Conservation (phyloP, 495 filamentous ascomycete genomes). For the Aspergillus baeticus region DNA sequence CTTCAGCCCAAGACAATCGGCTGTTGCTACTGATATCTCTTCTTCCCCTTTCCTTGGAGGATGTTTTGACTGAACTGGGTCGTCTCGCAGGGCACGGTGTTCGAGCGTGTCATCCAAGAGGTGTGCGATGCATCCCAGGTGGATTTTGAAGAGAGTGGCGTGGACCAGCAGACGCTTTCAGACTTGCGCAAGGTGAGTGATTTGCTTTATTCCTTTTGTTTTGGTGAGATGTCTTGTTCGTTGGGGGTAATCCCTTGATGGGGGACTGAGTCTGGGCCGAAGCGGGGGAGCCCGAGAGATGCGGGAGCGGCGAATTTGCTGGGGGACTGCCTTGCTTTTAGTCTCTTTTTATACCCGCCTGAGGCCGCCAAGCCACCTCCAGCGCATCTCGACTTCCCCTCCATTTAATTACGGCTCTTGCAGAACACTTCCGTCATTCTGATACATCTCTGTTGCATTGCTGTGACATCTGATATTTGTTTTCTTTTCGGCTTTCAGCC, state of each 20-base stretch:
- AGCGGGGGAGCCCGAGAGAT: conserved; percentile 34
- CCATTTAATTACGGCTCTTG: background rate
- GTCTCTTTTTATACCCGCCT: conserved; percentile 41
- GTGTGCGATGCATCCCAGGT: conserved; percentile 84
- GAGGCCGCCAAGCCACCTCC: conserved; percentile 33
- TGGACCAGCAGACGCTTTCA: conserved; percentile 78
- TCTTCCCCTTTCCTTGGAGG: conserved; percentile 17
- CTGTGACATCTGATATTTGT: conserved; percentile 3
- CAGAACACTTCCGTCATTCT: background rate
- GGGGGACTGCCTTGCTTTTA: conserved; percentile 41
- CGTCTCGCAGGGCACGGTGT: conserved; percentile 68
- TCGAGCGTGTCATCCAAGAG: conserved; percentile 86
- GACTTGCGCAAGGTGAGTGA: conserved; percentile 78
- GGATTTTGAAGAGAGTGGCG: conserved; percentile 95
- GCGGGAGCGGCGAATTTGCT: conserved; percentile 39
- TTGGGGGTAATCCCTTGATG: conserved; percentile 3
- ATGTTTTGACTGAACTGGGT: conserved; percentile 33
- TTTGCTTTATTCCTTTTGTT: conserved; percentile 17
- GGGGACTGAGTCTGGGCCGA: conserved; percentile 21
- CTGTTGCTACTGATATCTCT: conserved; percentile 13
- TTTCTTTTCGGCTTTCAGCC: conserved; percentile 15
- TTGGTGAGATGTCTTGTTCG: conserved; percentile 11
- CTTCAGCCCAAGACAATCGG: conserved; percentile 2
- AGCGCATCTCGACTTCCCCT: conserved; percentile 7
- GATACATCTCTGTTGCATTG: background rate